Base-by-base conservation (phyloP, 345 rosid species). In the Lumnitzera racemosa region DNA sequence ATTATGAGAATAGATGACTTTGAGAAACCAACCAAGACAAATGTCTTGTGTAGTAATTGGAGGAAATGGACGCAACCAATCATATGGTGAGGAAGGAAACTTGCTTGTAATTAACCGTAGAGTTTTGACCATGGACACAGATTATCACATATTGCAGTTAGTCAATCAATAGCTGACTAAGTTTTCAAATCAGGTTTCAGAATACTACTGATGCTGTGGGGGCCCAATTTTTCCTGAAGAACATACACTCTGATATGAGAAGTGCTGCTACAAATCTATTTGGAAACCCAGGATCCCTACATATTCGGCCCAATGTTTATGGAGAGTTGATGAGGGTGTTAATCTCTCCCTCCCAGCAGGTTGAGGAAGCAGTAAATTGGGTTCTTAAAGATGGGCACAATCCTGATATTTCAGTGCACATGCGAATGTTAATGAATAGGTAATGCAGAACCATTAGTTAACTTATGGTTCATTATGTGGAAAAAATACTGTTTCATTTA, bases 181-280 rank as follows among this genome's bases (percentile, higher is more conserved):
- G 58, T 48, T 56, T 47, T 12, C 55, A 63, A 46, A 60, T 70
- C 78, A 94, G 99, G 99, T 88, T 90, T 68, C 97, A 86, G 71
- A 84, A 84, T 57, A 90, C 99, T 46, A 88, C 96, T n/a, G 95
- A 94, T 70, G 97, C 99, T 58, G 83, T 88, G 78, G 92, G 86
- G 36, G 82, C 85, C 72, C 99, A 94, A 58, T 94, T 94, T 78
- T 90, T 94, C 83, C 72, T 81, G 68, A 94, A 94, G 84, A 94
- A 84, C 72, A 76, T 88, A 49, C 83, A 94, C 71, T 80, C 83
- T 2, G 83, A 78, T 73, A 88, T 94, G 96, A 86, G 95, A 67
- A 62, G 59, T 70, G 86, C 82, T 31, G 97, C 96, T 27, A 73
- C 68, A 15, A 80, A 80, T 61, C 70, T 94, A 47, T 90, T 90